phyloP scores from a whole-genome alignment of 2,329 filamentous ascomycete species.

The Zasmidium angulare region DNA sequence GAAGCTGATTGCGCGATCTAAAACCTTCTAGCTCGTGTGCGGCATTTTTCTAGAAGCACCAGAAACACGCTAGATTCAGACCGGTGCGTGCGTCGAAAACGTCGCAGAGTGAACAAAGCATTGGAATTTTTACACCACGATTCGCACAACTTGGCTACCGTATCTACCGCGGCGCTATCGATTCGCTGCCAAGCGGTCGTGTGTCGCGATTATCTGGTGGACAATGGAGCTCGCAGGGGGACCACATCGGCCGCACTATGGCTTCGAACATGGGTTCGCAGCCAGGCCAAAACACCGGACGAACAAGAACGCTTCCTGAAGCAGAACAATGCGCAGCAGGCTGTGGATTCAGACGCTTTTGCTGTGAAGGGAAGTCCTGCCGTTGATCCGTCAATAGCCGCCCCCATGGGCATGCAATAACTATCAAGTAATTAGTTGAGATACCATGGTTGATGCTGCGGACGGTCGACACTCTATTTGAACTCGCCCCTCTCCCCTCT shows the following conservation, averaged over 20 bases:
- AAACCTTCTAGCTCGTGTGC: not conserved
- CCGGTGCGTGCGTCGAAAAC: not conserved
- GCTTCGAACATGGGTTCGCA: not conserved
- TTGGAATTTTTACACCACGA: not conserved
- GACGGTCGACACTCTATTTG: not conserved
- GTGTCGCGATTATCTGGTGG: not conserved
- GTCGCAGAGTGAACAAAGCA: not conserved
- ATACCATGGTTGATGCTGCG: not conserved
- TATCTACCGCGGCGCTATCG: not conserved
- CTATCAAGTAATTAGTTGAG: conserved; percentile 18
- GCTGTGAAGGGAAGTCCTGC: not conserved
- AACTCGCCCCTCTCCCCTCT: not conserved
- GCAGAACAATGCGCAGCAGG: not conserved
- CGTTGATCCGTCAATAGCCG: conserved; percentile 11
- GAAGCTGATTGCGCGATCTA: not conserved
- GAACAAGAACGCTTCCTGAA: not conserved
- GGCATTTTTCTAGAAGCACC: not conserved
- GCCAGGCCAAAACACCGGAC: not conserved
- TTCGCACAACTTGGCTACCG: not conserved
- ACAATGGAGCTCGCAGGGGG: not conserved
- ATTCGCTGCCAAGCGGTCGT: not conserved
- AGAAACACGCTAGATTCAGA: not conserved
- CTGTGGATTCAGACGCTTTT: not conserved
- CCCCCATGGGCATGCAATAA: conserved; percentile 16
- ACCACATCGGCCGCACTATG: not conserved